Evolutionary conservation across 108 stramenopile genomes (phyloP).

Genomic region (Skeletonema menzelii): DNA sequence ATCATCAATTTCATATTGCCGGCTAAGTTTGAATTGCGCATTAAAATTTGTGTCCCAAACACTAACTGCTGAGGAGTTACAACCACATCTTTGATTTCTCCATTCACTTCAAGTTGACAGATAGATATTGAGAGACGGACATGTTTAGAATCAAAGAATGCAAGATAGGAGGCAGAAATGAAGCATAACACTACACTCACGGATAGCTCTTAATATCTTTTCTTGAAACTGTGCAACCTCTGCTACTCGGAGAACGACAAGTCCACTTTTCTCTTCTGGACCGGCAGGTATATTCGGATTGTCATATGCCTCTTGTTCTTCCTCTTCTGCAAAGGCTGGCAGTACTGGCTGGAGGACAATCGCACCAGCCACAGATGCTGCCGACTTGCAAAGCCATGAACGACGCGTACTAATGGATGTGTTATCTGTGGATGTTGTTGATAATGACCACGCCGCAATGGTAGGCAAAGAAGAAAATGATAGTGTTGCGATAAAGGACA

Average conservation of each 20-base stretch:
- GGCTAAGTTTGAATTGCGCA: slow-evolving; percentile 61
- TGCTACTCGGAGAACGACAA: slow-evolving; percentile 65
- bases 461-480: background rate
- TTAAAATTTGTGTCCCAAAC: slow-evolving; percentile 65
- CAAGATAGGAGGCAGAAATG: too few relatives aligned
- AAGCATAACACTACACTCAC: too few relatives aligned
- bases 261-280: slow-evolving; percentile 46
- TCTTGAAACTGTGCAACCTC: slow-evolving; percentile 75
- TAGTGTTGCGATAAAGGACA: background rate
- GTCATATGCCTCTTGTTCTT: background rate
- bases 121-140: too few relatives aligned
- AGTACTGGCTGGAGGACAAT: background rate
- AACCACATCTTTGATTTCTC: slow-evolving; percentile 47
- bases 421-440: background rate
- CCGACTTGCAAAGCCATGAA: background rate
- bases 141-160: too few relatives aligned
- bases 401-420: background rate
- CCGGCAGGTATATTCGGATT: slow-evolving; percentile 47
- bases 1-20: slow-evolving; percentile 72
- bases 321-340: background rate
- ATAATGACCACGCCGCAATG: background rate
- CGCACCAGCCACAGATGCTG: background rate
- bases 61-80: slow-evolving; percentile 65
- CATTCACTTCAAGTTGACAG: slow-evolving; percentile 15
- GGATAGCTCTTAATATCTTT: slow-evolving; percentile 62